Conservation (phyloP, 2,329 filamentous ascomycete species). For the Fonsecaea pedrosoi region DNA sequence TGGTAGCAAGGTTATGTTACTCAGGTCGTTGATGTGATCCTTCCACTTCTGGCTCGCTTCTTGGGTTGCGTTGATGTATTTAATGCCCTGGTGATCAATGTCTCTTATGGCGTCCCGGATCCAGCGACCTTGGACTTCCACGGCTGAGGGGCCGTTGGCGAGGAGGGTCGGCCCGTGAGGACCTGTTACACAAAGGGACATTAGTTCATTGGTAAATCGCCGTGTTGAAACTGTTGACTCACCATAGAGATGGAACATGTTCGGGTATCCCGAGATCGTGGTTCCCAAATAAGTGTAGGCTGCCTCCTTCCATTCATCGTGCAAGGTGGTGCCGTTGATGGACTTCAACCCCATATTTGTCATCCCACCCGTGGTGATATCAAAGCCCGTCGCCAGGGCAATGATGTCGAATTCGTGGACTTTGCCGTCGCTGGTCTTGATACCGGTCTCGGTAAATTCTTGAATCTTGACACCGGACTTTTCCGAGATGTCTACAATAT, state of each 20-base stretch:
- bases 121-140: slow-evolving; percentile 65
- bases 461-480: slow-evolving; percentile 51
- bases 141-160: slow-evolving; percentile 62
- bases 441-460: slow-evolving; percentile 50
- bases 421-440: slow-evolving; percentile 51
- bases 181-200: neutral
- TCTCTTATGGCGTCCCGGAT: slow-evolving; percentile 57
- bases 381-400: slow-evolving; percentile 54
- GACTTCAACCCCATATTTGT: slow-evolving; percentile 50
- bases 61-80: slow-evolving; percentile 58
- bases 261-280: slow-evolving; percentile 53
- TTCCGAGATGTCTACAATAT: slow-evolving; percentile 54
- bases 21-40: slow-evolving; percentile 54
- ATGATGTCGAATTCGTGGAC: slow-evolving; percentile 52
- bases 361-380: slow-evolving; percentile 52
- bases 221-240: neutral
- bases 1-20: slow-evolving; percentile 55
- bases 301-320: slow-evolving; percentile 47
- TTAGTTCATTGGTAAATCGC: neutral
- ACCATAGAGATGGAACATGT: slow-evolving; percentile 61
- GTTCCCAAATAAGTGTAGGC: slow-evolving; percentile 52
- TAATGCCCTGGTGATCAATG: slow-evolving; percentile 56
- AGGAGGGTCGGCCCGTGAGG: slow-evolving; percentile 63
- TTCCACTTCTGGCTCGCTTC: slow-evolving; percentile 61
- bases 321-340: slow-evolving; percentile 46